These are phyloP conservation scores for Chaetomiaceae sp. DNA, from an alignment of 2,329 filamentous ascomycete species.

Conservation along the genomic window DNA sequence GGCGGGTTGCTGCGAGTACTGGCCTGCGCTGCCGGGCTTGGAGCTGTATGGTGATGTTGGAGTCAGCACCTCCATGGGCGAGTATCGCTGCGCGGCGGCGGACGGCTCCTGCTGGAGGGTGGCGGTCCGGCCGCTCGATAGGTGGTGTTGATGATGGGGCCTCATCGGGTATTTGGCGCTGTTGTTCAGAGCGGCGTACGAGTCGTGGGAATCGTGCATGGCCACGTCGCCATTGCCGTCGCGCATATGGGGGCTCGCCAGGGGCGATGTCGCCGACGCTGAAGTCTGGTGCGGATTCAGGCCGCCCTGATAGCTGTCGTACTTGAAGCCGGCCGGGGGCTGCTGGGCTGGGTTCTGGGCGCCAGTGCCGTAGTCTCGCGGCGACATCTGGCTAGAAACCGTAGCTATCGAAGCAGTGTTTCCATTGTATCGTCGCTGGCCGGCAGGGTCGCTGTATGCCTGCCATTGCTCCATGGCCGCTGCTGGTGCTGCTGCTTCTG, in stretches of 20 bases:
- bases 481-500: no score
- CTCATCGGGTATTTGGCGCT: constrained; percentile 82
- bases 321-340: constrained; percentile 58
- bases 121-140: constrained; percentile 46
- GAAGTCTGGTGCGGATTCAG: constrained; percentile 33
- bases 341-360: constrained; percentile 36
- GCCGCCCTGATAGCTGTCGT: constrained; percentile 60
- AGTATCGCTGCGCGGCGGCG: constrained; percentile 84
- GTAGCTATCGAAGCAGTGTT: background rate
- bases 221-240: constrained; percentile 71
- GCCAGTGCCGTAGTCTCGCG: constrained; percentile 34
- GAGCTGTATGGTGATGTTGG: constrained; percentile 72
- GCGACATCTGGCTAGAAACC: constrained; percentile 20
- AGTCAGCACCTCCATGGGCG: constrained; percentile 87
- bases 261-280: constrained; percentile 54
- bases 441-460: constrained; percentile 58
- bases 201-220: constrained; percentile 83
- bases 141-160: constrained; percentile 71
- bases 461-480: constrained; percentile 60
- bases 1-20: constrained; percentile 48
- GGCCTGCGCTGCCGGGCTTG: constrained; percentile 51
- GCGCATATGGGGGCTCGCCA: constrained; percentile 56
- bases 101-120: constrained; percentile 77
- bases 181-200: constrained; percentile 78
- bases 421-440: constrained; percentile 61